Evolutionary conservation across 768 basidiomycete species (phyloP).

Genomic region (Boletus sp.): DNA sequence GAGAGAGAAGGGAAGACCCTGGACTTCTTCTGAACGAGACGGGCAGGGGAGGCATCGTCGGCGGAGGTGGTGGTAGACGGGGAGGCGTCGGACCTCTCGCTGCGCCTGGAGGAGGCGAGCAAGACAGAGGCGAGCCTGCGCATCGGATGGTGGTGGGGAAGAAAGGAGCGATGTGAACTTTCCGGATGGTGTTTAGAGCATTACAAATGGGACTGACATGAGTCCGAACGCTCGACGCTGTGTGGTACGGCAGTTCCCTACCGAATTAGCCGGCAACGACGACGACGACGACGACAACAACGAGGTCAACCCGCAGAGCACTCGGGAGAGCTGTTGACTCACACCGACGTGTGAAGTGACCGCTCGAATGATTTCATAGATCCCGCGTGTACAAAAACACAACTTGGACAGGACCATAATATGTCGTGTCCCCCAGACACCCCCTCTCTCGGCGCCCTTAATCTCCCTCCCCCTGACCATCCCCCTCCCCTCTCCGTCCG

Average conservation of each 20-base stretch:
- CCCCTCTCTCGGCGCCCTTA: constrained; percentile 12
- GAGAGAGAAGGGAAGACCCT: constrained; percentile 27
- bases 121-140: constrained; percentile 65
- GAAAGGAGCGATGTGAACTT: constrained; percentile 21
- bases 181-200: constrained; percentile 23
- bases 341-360: constrained; percentile 10
- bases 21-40: constrained; percentile 23
- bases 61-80: constrained; percentile 13
- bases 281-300: constrained; percentile 6
- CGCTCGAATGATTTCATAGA: not conserved
- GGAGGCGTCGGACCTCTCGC: constrained; percentile 26
- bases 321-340: not conserved
- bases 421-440: not conserved
- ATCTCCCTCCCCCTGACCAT: constrained; percentile 6
- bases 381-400: not conserved
- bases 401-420: too few species aligned
- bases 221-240: not conserved
- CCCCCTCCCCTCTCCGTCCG: constrained; percentile 4
- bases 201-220: constrained; percentile 35
- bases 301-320: not conserved
- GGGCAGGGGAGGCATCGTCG: constrained; percentile 11
- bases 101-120: constrained; percentile 38
- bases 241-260: constrained; percentile 15
- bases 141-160: constrained; percentile 40
- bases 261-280: constrained; percentile 17